Base-by-base conservation (phyloP, 2,329 filamentous ascomycete species). In the Aschersonia sp. region DNA sequence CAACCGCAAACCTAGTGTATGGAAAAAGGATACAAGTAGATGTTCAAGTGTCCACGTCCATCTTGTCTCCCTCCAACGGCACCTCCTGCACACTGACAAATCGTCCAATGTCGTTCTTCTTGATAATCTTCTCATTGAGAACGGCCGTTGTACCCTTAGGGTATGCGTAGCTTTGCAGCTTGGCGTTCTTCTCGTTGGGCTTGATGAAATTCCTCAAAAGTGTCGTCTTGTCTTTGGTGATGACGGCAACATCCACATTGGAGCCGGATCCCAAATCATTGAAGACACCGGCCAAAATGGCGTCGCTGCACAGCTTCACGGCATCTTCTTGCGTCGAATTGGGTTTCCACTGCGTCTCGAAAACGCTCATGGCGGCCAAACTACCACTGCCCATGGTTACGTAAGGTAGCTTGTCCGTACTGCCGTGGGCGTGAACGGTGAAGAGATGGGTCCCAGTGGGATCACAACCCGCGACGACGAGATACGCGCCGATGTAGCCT, bases 371-470 rank as follows among this genome's bases (percentile, higher is more conserved):
- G 63, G 92, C 92, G 31, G 92, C 92, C 56, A 98, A 74, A 45
- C 88, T 95, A 54, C 92, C 92, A 30, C 86, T 94, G 48, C 92
- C 92, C 92, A 98, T 98, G 55, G 94, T 98, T 56, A 98, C 94
- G 67, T 98, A 98, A 46, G 92, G 92, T 45, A 98, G 82, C 75
- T 97, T 98, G 73, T 98, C 92, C 52, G 92, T 98, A 60, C 85
- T 92, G 55, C 94, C 92, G 74, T 98, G 94, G 51, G 92, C 92
- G 70, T 98, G 92, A 43, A 98, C 92, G 54, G 94, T 98, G 75
- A 94, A 98, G 52, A 98, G 83, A 60, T 95, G 89, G 44, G 84
- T 81, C 59, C 92, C 92, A 1, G 92, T 98, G 35, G 94, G 91
- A 65, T 98, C 92, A 61, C 94, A 89, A 55, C 92, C 92, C 40